These are phyloP conservation scores for Dictyostelium intermedium DNA, from an alignment of 78 protist genomes.

Conservation along the genomic window DNA sequence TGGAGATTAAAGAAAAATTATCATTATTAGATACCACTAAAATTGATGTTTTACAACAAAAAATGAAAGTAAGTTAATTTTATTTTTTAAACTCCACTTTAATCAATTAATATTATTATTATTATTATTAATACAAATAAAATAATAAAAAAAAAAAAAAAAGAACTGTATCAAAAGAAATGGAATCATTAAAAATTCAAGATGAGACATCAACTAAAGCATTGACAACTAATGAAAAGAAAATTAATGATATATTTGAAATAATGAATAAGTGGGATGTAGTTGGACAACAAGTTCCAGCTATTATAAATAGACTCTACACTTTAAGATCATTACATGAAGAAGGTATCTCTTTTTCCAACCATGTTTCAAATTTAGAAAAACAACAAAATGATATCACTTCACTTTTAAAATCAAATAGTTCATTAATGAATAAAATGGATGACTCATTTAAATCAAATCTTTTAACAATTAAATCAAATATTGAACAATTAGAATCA, in stretches of 20 bases:
- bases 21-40: conserved; percentile 58
- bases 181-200: conserved; percentile 56
- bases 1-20: conserved; percentile 55
- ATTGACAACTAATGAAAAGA: conserved; percentile 51
- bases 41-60: conserved; percentile 60
- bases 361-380: conserved; percentile 36
- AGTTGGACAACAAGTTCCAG: conserved; percentile 63
- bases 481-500: conserved; percentile 59
- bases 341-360: conserved; percentile 68
- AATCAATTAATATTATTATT: too few species aligned
- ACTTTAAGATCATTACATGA: conserved; percentile 71
- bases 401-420: conserved; percentile 39
- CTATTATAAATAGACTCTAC: conserved; percentile 68
- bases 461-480: conserved; percentile 44
- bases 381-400: conserved; percentile 74
- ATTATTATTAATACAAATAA: too few species aligned
- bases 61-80: conserved; percentile 21
- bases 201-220: conserved; percentile 30
- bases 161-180: conserved; percentile 18
- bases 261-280: conserved; percentile 68
- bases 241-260: conserved; percentile 64
- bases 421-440: conserved; percentile 62
- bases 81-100: not conserved
- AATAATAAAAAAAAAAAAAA: not conserved
- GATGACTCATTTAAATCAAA: conserved; percentile 70